These are phyloP conservation scores for Leccinum solheimii DNA, from an alignment of 1,284 basidiomycete genomes.

Conservation along the genomic window DNA sequence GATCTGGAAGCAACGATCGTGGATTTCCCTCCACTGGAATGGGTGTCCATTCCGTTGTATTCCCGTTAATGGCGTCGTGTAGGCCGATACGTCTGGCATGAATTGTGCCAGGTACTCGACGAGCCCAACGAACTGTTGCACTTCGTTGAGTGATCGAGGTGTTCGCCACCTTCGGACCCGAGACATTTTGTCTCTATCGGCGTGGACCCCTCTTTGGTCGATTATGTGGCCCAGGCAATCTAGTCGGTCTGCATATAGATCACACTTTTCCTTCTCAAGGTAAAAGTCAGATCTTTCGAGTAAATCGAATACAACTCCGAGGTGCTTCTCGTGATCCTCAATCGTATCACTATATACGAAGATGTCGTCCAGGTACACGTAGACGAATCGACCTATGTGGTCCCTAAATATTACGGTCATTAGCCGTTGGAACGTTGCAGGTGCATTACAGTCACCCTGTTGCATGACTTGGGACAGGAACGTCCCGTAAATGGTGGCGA, in stretches of 20 bases:
- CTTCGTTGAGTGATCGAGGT: not conserved
- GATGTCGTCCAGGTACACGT: not conserved
- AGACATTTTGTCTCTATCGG: constrained; percentile 20
- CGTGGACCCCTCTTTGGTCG: constrained; percentile 31
- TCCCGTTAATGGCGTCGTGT: too few species aligned
- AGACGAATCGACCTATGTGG: constrained; percentile 30
- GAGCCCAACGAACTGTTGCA: too few species aligned
- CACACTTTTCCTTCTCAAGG: constrained; percentile 7
- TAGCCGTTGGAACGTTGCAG: constrained; percentile 35
- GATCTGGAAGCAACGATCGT: too few species aligned
- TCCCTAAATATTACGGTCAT: constrained; percentile 36
- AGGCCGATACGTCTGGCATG: too few species aligned
- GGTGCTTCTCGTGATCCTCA: constrained; percentile 14
- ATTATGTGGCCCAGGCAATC: constrained; percentile 33
- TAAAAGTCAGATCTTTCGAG: constrained; percentile 30
- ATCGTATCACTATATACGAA: not conserved
- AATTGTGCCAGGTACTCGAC: too few species aligned
- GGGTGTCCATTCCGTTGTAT: too few species aligned
- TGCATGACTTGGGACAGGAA: constrained; percentile 35
- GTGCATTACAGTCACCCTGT: constrained; percentile 37
- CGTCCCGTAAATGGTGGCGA: constrained; percentile 18
- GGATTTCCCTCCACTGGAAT: too few species aligned
- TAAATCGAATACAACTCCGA: constrained; percentile 25
- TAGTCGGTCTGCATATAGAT: not conserved
- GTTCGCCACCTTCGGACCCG: not conserved